phyloP scores from a whole-genome alignment of 2,329 filamentous ascomycete genomes.

The Sporothrix variecibatus region DNA sequence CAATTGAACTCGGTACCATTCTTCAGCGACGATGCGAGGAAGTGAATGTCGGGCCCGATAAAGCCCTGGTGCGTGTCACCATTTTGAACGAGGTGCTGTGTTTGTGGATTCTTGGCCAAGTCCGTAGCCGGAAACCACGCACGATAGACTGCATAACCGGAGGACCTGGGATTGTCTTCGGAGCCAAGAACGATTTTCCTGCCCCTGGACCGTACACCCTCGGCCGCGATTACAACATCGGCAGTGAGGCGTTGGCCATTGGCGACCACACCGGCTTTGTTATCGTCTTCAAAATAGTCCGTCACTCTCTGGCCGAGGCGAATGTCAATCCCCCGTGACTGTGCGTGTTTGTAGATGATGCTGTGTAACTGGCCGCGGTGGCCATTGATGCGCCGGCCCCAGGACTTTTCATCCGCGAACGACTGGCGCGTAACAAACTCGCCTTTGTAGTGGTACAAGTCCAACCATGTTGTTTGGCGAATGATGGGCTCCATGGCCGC shows the following conservation, averaged over 20 bases:
- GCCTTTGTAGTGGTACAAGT: slow-evolving; percentile 50
- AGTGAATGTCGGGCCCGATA: slow-evolving; percentile 55
- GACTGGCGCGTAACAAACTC: slow-evolving; percentile 52
- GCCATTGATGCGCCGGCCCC: slow-evolving; percentile 54
- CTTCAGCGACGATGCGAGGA: slow-evolving; percentile 55
- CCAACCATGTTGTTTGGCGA: slow-evolving; percentile 46
- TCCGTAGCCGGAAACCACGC: slow-evolving; percentile 49
- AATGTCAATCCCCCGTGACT: slow-evolving; percentile 51
- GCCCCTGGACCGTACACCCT: slow-evolving; percentile 51
- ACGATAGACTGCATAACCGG: slow-evolving; percentile 49
- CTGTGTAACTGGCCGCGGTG: slow-evolving; percentile 56
- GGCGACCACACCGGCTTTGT: slow-evolving; percentile 47
- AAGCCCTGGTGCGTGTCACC: slow-evolving; percentile 55
- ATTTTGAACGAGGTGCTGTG: slow-evolving; percentile 47
- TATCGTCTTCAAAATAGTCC: slow-evolving; percentile 51
- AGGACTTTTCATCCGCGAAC: slow-evolving; percentile 38
- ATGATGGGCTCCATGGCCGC: slow-evolving; percentile 53
- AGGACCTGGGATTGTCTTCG: slow-evolving; percentile 46
- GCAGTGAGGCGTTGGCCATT: slow-evolving; percentile 42
- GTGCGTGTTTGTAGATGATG: slow-evolving; percentile 54
- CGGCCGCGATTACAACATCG: slow-evolving; percentile 49
- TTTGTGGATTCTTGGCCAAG: slow-evolving; percentile 48
- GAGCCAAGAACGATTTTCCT: slow-evolving; percentile 49
- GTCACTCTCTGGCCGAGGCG: slow-evolving; percentile 48
- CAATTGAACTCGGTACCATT: slow-evolving; percentile 54